Percentiles rank a stretch among this genome's conserved stretches.
These are phyloP conservation scores for Myxozyma mucilagina DNA, from an alignment of 805 yeast genomes.

Conservation along the genomic window DNA sequence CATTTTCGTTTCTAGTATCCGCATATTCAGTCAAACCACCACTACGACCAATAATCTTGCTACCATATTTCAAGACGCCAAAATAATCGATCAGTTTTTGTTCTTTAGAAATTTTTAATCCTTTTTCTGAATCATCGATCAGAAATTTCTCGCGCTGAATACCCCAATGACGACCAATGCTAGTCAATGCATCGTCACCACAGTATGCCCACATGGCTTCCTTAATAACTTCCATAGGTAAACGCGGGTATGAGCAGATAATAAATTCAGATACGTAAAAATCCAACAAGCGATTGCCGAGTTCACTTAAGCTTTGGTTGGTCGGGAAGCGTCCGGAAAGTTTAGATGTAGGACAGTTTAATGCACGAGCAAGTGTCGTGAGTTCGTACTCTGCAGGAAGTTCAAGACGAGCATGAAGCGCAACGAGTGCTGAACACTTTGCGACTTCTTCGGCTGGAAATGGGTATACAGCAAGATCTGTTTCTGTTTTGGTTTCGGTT, in stretches of 20 bases:
- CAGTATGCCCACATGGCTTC: constrained; percentile 75
- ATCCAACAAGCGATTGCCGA: constrained; percentile 76
- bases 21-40: constrained; percentile 48
- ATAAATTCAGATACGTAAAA: constrained; percentile 76
- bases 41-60: constrained; percentile 19
- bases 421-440: constrained; percentile 59
- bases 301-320: constrained; percentile 75
- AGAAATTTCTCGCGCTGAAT: constrained; percentile 69
- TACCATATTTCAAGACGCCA: constrained; percentile 47
- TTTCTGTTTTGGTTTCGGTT: not conserved
- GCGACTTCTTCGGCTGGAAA: constrained; percentile 12
- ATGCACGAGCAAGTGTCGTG: constrained; percentile 75
- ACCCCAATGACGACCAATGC: constrained; percentile 82
- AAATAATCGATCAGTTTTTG: constrained; percentile 66
- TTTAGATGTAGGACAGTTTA: constrained; percentile 56
- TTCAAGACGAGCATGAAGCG: constrained; percentile 74
- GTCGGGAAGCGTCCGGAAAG: constrained; percentile 54
- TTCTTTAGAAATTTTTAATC: constrained; percentile 63
- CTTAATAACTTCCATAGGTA: constrained; percentile 76
- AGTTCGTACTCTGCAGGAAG: constrained; percentile 59
- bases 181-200: constrained; percentile 63
- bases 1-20: constrained; percentile 42
- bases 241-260: constrained; percentile 78
- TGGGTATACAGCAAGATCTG: not conserved
- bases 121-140: not conserved